Conservation (phyloP, 331 rosid genomes). For the Saraca asoca region DNA sequence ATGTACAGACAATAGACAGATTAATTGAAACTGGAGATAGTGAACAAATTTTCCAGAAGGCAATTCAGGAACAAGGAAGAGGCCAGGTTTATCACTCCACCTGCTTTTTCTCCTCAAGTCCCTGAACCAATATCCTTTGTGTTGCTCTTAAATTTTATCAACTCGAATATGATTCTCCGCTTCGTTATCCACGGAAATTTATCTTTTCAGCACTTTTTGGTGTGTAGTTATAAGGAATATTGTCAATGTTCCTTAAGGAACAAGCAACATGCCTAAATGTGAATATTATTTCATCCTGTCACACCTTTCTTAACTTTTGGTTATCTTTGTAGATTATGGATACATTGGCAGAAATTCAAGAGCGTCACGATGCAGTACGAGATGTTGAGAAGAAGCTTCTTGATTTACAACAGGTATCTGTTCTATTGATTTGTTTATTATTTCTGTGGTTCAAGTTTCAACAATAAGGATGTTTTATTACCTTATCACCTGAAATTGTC, state of each 20-base stretch:
- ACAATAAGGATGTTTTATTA: constrained; percentile 1
- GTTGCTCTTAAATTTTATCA: background rate
- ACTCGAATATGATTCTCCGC: constrained; percentile 8
- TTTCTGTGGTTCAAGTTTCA: background rate
- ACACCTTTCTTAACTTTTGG: constrained; percentile 13
- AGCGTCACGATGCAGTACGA: constrained; percentile 92
- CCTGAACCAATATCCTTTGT: constrained; percentile 3
- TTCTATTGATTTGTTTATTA: background rate
- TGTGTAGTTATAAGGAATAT: background rate
- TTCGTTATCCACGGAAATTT: too few relatives aligned
- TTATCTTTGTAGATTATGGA: constrained; percentile 70
- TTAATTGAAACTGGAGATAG: constrained; percentile 95
- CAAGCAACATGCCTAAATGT: constrained; percentile 10
- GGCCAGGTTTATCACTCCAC: constrained; percentile 64
- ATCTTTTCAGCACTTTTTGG: background rate
- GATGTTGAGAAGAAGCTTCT: constrained; percentile 90
- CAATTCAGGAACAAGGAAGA: constrained; percentile 96
- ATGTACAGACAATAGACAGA: constrained; percentile 87
- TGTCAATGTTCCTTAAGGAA: constrained; percentile 11
- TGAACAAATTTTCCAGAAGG: constrained; percentile 93
- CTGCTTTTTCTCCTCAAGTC: background rate
- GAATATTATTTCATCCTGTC: constrained; percentile 3
- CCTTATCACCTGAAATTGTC: background rate
- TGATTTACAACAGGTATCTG: constrained; percentile 78
- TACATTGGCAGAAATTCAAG: constrained; percentile 92